Percentiles rank a stretch among this genome's conserved stretches.
Evolutionary conservation across 345 rosid species (phyloP).

Genomic region (Dipteronia dyeriana): DNA sequence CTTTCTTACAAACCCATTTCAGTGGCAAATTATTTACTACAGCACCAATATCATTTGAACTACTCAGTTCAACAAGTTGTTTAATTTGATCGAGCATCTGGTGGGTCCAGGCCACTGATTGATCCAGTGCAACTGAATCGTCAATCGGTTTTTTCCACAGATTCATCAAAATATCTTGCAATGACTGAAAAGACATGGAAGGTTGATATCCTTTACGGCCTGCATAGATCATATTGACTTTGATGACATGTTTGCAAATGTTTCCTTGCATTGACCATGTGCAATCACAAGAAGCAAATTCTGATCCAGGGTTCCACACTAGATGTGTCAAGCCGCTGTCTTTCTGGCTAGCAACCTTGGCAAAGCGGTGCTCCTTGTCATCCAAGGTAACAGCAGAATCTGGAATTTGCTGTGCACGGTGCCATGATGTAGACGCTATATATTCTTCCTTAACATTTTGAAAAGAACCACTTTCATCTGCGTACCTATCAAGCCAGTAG

Average conservation of each 20-base stretch:
- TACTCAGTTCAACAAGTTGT: constrained; percentile 65
- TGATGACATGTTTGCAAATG: constrained; percentile 91
- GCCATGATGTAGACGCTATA: constrained; percentile 91
- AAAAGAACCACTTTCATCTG: constrained; percentile 90
- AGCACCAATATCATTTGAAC: constrained; percentile 50
- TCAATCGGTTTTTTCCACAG: constrained; percentile 73
- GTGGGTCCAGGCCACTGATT: constrained; percentile 70
- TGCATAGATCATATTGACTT: constrained; percentile 72
- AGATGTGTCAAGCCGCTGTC: constrained; percentile 45
- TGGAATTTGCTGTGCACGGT: constrained; percentile 81
- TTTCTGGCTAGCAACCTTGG: constrained; percentile 72
- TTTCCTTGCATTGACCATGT: constrained; percentile 93
- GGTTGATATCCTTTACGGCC: constrained; percentile 40
- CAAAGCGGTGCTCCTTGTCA: constrained; percentile 45
- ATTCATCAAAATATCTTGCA: constrained; percentile 48
- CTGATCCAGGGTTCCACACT: constrained; percentile 98
- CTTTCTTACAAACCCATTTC: constrained; percentile 80
- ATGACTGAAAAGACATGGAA: constrained; percentile 70
- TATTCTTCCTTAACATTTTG: constrained; percentile 90
- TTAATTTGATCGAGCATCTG: constrained; percentile 82
- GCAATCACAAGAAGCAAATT: constrained; percentile 87
- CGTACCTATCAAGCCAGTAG: constrained; percentile 91
- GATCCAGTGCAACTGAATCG: constrained; percentile 68
- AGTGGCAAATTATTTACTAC: constrained; percentile 66
- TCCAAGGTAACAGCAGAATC: constrained; percentile 73